Conservation (phyloP, 1,284 basidiomycete species). For the Fomitopsis betulina region DNA sequence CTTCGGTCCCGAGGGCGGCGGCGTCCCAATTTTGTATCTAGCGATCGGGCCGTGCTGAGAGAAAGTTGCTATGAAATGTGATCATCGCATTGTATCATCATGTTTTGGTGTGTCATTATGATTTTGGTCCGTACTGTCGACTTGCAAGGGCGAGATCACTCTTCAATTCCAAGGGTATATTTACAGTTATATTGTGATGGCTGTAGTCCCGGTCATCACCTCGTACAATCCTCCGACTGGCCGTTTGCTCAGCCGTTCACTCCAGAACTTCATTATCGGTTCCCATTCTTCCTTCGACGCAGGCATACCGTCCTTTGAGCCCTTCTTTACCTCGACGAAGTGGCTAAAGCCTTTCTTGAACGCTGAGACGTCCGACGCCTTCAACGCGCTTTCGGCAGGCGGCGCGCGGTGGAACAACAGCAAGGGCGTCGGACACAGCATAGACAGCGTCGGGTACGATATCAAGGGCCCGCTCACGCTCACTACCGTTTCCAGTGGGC, state of each 20-base stretch:
- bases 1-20: conserved; percentile 17
- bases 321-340: conserved; percentile 45
- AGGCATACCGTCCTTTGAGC: conserved; percentile 63
- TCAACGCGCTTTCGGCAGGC: conserved; percentile 40
- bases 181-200: neutral
- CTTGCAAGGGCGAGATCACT: too few species aligned
- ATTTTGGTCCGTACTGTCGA: too few species aligned
- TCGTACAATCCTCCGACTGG: conserved; percentile 72
- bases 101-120: neutral
- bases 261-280: conserved; percentile 86
- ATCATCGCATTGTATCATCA: neutral
- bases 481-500: conserved; percentile 59
- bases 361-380: conserved; percentile 38
- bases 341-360: conserved; percentile 56
- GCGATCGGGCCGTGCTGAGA: conserved; percentile 16
- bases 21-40: conserved; percentile 17
- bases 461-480: conserved; percentile 70
- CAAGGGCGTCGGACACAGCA: conserved; percentile 54
- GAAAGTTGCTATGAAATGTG: conserved; percentile 4
- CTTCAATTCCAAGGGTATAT: too few species aligned
- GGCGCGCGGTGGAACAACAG: conserved; percentile 55
- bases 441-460: conserved; percentile 63
- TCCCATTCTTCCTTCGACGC: conserved; percentile 74
- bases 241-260: conserved; percentile 56
- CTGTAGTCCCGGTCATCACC: conserved; percentile 44